These are phyloP conservation scores for Cladosporium sp. DNA, from an alignment of 2,329 filamentous ascomycete genomes.

Conservation along the genomic window DNA sequence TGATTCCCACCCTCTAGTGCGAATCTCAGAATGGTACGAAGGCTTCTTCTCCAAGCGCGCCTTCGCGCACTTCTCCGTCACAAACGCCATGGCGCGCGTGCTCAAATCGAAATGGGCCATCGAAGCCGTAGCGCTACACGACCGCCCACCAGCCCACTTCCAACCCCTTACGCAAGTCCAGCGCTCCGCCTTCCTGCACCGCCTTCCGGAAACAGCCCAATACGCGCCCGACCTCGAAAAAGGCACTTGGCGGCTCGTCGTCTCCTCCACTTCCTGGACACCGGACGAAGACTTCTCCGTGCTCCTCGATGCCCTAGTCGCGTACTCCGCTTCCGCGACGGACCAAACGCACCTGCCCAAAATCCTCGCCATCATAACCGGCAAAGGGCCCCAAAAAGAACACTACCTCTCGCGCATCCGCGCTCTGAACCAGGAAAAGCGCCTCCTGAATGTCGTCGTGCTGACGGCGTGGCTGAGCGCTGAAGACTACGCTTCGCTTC, in stretches of 20 bases:
- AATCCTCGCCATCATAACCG: slow-evolving; percentile 86
- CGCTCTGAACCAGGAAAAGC: slow-evolving; percentile 53
- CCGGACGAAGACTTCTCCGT: slow-evolving; percentile 91
- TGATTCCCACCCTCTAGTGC: slow-evolving; percentile 65
- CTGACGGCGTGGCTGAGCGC: slow-evolving; percentile 79
- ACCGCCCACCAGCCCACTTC: slow-evolving; percentile 79
- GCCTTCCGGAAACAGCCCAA: slow-evolving; percentile 57
- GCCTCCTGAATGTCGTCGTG: slow-evolving; percentile 65
- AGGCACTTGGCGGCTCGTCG: slow-evolving; percentile 58
- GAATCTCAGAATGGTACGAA: slow-evolving; percentile 72
- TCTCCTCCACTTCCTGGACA: slow-evolving; percentile 96
- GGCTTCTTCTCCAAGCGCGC: slow-evolving; percentile 61
- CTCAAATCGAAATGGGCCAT: slow-evolving; percentile 63
- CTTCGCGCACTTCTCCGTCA: slow-evolving; percentile 76
- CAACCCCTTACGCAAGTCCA: slow-evolving; percentile 55
- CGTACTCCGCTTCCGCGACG: slow-evolving; percentile 50
- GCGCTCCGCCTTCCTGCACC: slow-evolving; percentile 55
- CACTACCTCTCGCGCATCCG: slow-evolving; percentile 64
- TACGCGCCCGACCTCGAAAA: slow-evolving; percentile 45
- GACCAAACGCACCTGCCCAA: slow-evolving; percentile 47
- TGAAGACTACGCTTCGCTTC: slow-evolving; percentile 74
- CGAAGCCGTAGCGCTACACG: slow-evolving; percentile 64
- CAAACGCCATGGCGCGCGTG: slow-evolving; percentile 75
- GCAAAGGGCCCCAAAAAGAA: slow-evolving; percentile 79
- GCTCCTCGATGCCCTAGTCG: slow-evolving; percentile 72